Evolutionary conservation across 1,284 basidiomycete species (phyloP), one percentile per base, ranked within the genome.

Genomic region (Kalmanozyma brasiliensis): DNA sequence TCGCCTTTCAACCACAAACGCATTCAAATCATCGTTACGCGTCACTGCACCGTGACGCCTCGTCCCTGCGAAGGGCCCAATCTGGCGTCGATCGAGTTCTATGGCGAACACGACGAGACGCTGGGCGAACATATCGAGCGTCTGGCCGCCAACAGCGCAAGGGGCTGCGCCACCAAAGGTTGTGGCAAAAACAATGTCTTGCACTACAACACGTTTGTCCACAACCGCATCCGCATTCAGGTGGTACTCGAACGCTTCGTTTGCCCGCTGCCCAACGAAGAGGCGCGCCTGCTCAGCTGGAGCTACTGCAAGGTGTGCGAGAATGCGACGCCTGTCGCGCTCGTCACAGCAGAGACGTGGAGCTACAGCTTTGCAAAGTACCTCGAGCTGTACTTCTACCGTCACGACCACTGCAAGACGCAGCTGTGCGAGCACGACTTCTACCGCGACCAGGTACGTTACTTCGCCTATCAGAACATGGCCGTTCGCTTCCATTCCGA

Each of bases 331-430:
- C 91, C 92, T 0, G 92, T 94, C 80, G 91, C 93, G 53, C 90
- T 90, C 17, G 89, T 98, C 36, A 93, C 93, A 1, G 90, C 93
- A 69, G 94, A 97, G 80, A 93, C 94, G 84, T 92, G 93, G 83
- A 84, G 92, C 77, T 91, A 94, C 83, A 90, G 93, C n/a, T 93
- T 94, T 78, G 91, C 91, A 35, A 94, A 94, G 80, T 96, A 93
- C 79, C 86, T 96, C 41, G 93, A 96, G 78, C 86, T 94, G 24
- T 90, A 93, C 77, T 94, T 94, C 82, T 94, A 95, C 82, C 91
- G 92, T 14, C 90, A 78, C 59, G 89, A 38, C 88, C 91, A 73
- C 89, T 91, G 69, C 88, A 89, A 76, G 85, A 90, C 40, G 89
- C 90, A 62, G 89, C 89, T 63, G 3, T 99, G 96, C 81, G 86